Evolutionary conservation across 2,329 filamentous ascomycete species (phyloP), one percentile per base, ranked within the genome.

Genomic region (Hypomyces perniciosus): DNA sequence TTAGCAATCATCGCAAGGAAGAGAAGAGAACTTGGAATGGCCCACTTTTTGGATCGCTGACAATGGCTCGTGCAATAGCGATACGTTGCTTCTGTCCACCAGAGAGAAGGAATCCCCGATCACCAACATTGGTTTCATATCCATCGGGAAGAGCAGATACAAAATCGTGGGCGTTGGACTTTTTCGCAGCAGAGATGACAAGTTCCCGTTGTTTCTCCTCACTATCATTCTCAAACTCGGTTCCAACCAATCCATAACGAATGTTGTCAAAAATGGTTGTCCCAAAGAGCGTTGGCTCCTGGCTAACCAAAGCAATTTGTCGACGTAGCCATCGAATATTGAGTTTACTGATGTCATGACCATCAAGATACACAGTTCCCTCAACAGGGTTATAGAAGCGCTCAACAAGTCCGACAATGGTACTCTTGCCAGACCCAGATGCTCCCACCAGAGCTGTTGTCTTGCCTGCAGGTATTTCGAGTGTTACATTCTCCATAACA

Each of bases 21-120:
- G 8, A 29, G 3, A n/a, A 10, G 34, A 39, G 27, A n/a, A 13
- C 5, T 4, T 6, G 20, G 8, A 8, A 44, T 40, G 12, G 62
- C 73, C 65, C 60, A 76, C 73, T 85, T 72, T 91, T 95, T 1
- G 92, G 92, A 60, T 96, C 88, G 13, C 87, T 92, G 30, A 96
- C 89, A 51, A 96, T 81, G 37, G 91, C 91, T 62, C 90, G 80
- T 6, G 92, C 90, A 68, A 97, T 96, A 9, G 92, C 91, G 63
- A 97, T 95, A 60, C 93, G 88, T 70, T 97, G 93, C 68, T 96
- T 96, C 70, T 99, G 93, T 34, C 93, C 93, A 66, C 93, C 93
- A 50, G 89, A 95, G 7, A 99, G 77, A 47, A 96, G 72, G 65
- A 96, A 95, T 8, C 93, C 93, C 56, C 91, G 85, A 68, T 97